Percentiles rank a stretch among this genome's conserved stretches.
Evolutionary conservation across 2,329 filamentous ascomycete genomes (phyloP).

Genomic region (Rhinocladiella mackenziei): DNA sequence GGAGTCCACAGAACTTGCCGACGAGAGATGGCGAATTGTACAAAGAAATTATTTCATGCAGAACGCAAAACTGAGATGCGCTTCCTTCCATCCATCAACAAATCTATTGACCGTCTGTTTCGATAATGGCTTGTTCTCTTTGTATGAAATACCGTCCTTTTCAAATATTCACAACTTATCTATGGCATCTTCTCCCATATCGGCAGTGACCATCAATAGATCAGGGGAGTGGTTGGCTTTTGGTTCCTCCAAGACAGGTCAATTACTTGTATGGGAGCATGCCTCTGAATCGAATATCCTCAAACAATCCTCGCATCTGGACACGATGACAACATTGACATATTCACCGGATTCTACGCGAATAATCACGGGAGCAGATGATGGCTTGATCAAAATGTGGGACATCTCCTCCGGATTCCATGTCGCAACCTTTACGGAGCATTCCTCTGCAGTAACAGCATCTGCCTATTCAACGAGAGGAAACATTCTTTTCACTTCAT

Average conservation of each 20-base stretch:
- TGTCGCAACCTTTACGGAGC: conserved; percentile 95
- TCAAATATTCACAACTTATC: conserved; percentile 86
- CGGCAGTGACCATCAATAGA: conserved; percentile 89
- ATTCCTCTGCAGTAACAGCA: conserved; percentile 84
- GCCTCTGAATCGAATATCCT: conserved; percentile 98
- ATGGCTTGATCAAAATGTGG: conserved; percentile 98
- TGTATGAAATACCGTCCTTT: conserved; percentile 95
- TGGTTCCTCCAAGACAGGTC: conserved; percentile 88
- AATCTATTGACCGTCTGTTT: conserved; percentile 96
- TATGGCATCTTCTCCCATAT: conserved; percentile 95
- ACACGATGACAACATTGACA: conserved; percentile 86
- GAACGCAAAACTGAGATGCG: conserved; percentile 79
- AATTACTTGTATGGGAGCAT: conserved; percentile 99
- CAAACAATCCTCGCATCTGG: conserved; percentile 96
- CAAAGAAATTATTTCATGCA: conserved; percentile 93
- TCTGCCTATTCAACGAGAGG: conserved; percentile 94
- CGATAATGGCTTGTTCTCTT: conserved; percentile 85
- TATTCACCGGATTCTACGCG: conserved; percentile 93
- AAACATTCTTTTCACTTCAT: conserved; percentile 92
- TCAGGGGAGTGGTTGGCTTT: conserved; percentile 97
- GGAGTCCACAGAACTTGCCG: conserved; percentile 57
- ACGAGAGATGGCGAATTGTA: conserved; percentile 84
- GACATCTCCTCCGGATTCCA: conserved; percentile 95
- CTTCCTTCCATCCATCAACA: conserved; percentile 79
- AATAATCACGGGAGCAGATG: conserved; percentile 89